Evolutionary conservation across 441 rosid species (phyloP).

Genomic region (Jatropha podagrica): DNA sequence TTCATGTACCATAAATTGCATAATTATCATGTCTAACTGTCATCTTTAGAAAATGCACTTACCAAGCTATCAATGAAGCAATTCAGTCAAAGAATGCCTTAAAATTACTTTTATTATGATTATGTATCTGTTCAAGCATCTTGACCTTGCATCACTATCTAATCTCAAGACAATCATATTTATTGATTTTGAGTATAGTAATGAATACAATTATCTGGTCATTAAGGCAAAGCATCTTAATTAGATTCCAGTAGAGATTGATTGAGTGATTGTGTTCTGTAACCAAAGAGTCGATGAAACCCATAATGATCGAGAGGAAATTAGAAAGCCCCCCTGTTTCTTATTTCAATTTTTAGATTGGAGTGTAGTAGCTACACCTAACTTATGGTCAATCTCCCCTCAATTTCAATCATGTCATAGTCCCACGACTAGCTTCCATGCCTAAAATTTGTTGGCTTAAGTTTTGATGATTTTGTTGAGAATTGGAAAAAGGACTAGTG

Average conservation of each 20-base stretch:
- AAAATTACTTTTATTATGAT: not conserved
- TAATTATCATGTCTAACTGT: not conserved
- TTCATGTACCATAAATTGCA: not conserved
- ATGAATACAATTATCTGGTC: not conserved
- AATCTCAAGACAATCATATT: not conserved
- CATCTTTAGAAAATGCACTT: not conserved
- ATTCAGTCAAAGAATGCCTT: not conserved
- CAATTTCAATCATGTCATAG: not conserved
- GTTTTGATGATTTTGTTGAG: not conserved
- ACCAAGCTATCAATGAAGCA: not conserved
- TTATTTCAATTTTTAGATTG: not conserved
- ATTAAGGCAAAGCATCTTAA: not conserved
- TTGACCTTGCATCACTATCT: not conserved
- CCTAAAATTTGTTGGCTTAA: not conserved
- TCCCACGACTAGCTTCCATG: not conserved
- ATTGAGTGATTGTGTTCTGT: not conserved
- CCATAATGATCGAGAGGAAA: not conserved
- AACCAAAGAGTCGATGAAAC: not conserved
- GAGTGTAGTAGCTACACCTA: not conserved
- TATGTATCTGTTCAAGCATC: not conserved
- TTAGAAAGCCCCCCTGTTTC: not conserved
- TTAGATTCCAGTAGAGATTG: not conserved
- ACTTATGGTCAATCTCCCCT: not conserved
- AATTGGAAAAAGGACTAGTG: not conserved
- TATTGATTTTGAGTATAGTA: constrained; percentile 1